Evolutionary conservation across 2,329 filamentous ascomycete genomes (phyloP).

Genomic region (Knoxdaviesia capensis): DNA sequence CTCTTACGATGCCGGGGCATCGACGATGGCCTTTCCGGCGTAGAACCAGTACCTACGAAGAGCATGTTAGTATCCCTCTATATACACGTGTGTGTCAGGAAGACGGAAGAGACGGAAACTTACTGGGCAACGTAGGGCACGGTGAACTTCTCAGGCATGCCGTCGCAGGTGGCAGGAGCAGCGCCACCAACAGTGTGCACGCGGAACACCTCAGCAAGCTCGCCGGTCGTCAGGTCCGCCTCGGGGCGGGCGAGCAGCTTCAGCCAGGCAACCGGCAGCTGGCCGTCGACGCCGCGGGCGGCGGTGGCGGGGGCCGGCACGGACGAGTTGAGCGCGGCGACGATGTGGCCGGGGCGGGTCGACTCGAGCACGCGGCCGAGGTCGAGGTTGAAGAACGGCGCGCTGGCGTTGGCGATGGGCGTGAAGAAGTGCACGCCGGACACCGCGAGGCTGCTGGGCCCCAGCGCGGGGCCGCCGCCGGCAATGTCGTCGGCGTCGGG

Average conservation of each 20-base stretch:
- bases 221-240: constrained; percentile 26
- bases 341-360: constrained; percentile 26
- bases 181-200: constrained; percentile 68
- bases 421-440: constrained; percentile 68
- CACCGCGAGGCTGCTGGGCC: constrained; percentile 40
- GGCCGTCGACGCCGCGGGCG: constrained; percentile 35
- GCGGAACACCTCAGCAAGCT: constrained; percentile 60
- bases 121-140: constrained; percentile 74
- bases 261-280: constrained; percentile 63
- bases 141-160: constrained; percentile 40
- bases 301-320: constrained; percentile 42
- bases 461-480: constrained; percentile 13
- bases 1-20: no score
- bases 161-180: constrained; percentile 52
- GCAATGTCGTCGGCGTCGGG: constrained; percentile 2
- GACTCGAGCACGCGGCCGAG: background rate
- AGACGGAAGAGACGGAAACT: constrained; percentile 17
- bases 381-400: constrained; percentile 66
- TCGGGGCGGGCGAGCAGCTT: constrained; percentile 38
- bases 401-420: constrained; percentile 28
- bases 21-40: no score
- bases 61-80: no score
- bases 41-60: no score
- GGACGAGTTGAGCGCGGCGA: constrained; percentile 39
- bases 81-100: no score